phyloP scores from a whole-genome alignment of 768 basidiomycete species.

The Boletus reticulatus region DNA sequence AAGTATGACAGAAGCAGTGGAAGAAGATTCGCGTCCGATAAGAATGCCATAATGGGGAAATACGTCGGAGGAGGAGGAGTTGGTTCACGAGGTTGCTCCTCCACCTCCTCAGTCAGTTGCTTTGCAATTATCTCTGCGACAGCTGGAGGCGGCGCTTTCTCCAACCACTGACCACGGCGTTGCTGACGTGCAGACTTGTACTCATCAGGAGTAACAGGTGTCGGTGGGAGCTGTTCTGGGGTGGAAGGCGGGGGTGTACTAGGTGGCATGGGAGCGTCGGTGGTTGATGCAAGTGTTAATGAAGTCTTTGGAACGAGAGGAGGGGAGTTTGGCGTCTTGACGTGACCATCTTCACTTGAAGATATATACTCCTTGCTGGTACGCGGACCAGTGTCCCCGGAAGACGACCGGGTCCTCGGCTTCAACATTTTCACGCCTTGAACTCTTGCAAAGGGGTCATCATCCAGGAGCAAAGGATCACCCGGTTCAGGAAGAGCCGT shows the following conservation, averaged over 20 bases:
- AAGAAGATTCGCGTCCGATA: conserved; percentile 54
- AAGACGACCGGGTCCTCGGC: conserved; percentile 4
- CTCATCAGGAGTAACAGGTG: conserved; percentile 33
- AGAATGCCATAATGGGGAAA: conserved; percentile 56
- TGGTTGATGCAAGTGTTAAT: not conserved
- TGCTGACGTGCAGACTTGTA: conserved; percentile 41
- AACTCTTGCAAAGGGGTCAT: conserved; percentile 49
- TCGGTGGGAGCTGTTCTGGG: conserved; percentile 4
- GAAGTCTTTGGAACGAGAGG: not conserved
- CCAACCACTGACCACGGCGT: conserved; percentile 39
- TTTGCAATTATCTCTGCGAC: conserved; percentile 33
- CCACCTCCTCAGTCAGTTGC: conserved; percentile 16
- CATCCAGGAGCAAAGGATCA: conserved; percentile 28
- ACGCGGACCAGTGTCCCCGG: not conserved
- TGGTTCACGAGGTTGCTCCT: conserved; percentile 19
- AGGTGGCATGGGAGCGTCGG: not conserved
- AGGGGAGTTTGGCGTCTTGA: not conserved
- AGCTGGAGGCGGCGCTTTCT: conserved; percentile 36
- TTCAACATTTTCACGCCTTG: conserved; percentile 52
- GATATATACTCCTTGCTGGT: conserved; percentile 4
- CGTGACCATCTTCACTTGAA: conserved; percentile 10
- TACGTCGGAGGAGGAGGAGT: conserved; percentile 25
- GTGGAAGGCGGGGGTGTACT: not conserved
- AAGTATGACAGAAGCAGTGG: conserved; percentile 54
- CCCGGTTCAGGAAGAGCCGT: conserved; percentile 12